Conservation (phyloP, 352 stramenopile genomes). For the Globisporangium barbulae region DNA sequence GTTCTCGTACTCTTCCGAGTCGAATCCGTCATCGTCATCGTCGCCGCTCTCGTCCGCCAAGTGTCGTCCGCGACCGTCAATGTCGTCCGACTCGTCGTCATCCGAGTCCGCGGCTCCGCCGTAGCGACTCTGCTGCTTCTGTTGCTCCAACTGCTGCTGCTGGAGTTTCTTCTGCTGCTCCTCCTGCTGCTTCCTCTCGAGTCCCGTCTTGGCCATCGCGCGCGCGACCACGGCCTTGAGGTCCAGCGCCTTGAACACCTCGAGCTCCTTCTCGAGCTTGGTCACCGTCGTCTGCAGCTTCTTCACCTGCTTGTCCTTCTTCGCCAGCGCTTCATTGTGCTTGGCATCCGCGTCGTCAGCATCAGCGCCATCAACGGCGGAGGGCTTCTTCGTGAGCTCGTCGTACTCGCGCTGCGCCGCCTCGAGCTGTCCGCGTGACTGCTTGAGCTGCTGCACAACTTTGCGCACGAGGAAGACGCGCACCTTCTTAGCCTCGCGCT, state of each 20-base stretch:
- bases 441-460: constrained; percentile 68
- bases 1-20: constrained; percentile 42
- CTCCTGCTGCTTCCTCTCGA: constrained; percentile 28
- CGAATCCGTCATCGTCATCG: constrained; percentile 35
- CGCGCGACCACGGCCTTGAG: constrained; percentile 41
- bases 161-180: constrained; percentile 18
- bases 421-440: constrained; percentile 10
- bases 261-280: constrained; percentile 53
- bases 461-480: constrained; percentile 63
- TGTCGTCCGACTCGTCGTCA: constrained; percentile 18
- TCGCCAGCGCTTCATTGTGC: constrained; percentile 21
- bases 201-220: constrained; percentile 40
- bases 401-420: constrained; percentile 2
- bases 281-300: constrained; percentile 41
- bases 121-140: constrained; percentile 13
- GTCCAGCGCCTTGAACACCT: constrained; percentile 50
- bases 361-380: neutral
- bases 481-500: constrained; percentile 77
- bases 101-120: neutral
- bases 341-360: neutral
- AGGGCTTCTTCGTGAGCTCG: neutral
- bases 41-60: constrained; percentile 18
- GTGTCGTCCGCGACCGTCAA: neutral
- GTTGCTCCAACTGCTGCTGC: constrained; percentile 16
- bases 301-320: constrained; percentile 36